Evolutionary conservation across 192 early-diverging fungal genomes (phyloP).

Genomic region (Chytriomyces sp.): DNA sequence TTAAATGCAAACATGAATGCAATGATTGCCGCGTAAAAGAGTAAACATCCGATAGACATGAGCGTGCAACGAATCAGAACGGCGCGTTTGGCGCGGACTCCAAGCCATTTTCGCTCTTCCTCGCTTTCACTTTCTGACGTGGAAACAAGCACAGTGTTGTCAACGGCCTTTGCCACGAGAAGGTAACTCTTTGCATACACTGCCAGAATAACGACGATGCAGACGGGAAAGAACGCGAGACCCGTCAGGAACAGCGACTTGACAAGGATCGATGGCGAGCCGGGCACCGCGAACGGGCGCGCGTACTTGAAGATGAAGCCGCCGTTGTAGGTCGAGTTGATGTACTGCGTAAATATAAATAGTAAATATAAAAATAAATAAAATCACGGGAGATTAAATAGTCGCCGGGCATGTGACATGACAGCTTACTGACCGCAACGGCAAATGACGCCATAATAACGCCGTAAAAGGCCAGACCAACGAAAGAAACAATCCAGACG

Average conservation of each 20-base stretch:
- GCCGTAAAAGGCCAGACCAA: not conserved
- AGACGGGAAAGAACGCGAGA: not conserved
- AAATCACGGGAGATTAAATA: not conserved
- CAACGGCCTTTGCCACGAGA: not conserved
- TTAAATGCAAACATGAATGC: not conserved
- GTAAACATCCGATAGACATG: not conserved
- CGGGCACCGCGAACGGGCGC: conserved; percentile 7
- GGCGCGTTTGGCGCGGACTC: not conserved
- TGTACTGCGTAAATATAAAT: not conserved
- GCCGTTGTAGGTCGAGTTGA: not conserved
- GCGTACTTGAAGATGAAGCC: conserved; percentile 8
- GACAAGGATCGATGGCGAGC: not conserved
- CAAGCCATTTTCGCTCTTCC: too few species aligned
- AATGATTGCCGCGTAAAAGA: not conserved
- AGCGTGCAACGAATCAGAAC: not conserved
- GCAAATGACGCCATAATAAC: not conserved
- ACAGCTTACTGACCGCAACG: not conserved
- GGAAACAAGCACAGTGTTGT: not conserved
- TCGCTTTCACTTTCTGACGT: too few species aligned
- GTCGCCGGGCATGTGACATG: not conserved
- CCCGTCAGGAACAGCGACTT: not conserved
- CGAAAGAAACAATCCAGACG: not conserved
- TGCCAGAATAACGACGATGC: not conserved
- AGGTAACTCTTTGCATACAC: not conserved
- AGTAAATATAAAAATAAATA: not conserved